Evolutionary conservation across 148 eudicot species (phyloP).

Genomic region (Mesembryanthemum crystallinum): DNA sequence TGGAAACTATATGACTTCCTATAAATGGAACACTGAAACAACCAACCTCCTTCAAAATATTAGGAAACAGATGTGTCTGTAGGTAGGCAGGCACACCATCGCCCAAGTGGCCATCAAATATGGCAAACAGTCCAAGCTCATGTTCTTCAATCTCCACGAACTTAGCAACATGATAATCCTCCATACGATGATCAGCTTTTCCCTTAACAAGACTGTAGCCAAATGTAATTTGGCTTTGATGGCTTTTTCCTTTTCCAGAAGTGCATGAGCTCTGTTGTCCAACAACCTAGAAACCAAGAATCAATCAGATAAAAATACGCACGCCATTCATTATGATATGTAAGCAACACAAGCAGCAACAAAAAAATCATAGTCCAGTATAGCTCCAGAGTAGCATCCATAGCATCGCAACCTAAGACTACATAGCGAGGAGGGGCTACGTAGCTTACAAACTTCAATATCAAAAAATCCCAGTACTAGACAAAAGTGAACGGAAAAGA

Average conservation of each 20-base stretch:
- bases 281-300: conserved; percentile 14
- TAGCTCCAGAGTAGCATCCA: neutral
- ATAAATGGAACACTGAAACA: conserved; percentile 5
- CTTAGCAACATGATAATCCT: conserved; percentile 59
- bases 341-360: neutral
- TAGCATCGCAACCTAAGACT: neutral
- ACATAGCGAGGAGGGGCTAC: no score
- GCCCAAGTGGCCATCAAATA: conserved; percentile 58
- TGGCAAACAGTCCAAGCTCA: conserved; percentile 60
- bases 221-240: conserved; percentile 37
- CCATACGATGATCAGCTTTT: conserved; percentile 63
- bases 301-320: neutral
- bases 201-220: conserved; percentile 58
- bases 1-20: neutral
- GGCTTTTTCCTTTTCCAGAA: conserved; percentile 55
- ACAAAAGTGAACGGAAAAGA: no score
- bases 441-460: neutral
- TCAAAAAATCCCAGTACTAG: neutral
- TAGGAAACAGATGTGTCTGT: conserved; percentile 45
- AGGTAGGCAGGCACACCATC: conserved; percentile 50
- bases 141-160: conserved; percentile 39
- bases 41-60: conserved; percentile 54
- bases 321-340: neutral
- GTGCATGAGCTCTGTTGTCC: conserved; percentile 28
- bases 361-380: neutral